Percentiles rank a stretch among this genome's conserved stretches.
Evolutionary conservation across 129 eudicot species (phyloP).

Genomic region (Flaveria brownii): DNA sequence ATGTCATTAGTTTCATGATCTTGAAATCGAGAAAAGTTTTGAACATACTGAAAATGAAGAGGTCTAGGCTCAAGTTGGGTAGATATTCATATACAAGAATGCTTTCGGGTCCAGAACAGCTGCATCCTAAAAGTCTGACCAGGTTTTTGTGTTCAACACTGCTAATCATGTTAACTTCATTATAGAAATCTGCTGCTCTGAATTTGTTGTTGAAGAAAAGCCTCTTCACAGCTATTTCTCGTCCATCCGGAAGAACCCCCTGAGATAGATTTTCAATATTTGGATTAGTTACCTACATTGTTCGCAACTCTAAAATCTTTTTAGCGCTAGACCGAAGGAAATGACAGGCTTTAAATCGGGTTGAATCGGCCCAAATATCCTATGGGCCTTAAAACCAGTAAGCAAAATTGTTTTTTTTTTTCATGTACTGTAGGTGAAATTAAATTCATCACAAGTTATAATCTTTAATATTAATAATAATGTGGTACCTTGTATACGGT

Average conservation of each 20-base stretch:
- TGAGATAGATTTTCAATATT: slow-evolving; percentile 18
- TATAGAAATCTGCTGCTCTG: slow-evolving; percentile 84
- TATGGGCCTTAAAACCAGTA: background rate
- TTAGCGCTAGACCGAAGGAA: no score
- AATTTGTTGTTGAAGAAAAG: slow-evolving; percentile 78
- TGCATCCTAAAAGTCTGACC: slow-evolving; percentile 71
- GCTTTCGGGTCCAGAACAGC: slow-evolving; percentile 76
- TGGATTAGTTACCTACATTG: background rate
- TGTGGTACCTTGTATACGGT: slow-evolving; percentile 70
- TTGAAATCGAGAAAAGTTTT: background rate
- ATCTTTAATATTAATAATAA: no score
- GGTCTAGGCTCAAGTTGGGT: slow-evolving; percentile 74
- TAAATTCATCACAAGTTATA: no score
- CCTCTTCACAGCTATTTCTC: slow-evolving; percentile 93
- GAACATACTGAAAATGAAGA: slow-evolving; percentile 58
- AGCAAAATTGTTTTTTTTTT: background rate
- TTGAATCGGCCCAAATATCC: no score
- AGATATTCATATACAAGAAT: slow-evolving; percentile 80
- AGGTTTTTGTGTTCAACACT: slow-evolving; percentile 73
- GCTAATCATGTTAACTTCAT: slow-evolving; percentile 72
- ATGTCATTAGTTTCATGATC: background rate
- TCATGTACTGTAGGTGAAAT: background rate
- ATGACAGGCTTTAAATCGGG: no score
- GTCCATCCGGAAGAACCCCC: slow-evolving; percentile 78
- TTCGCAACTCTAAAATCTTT: no score